Evolutionary conservation across 1,284 basidiomycete genomes (phyloP), one percentile per base, ranked within the genome.

Genomic region (Rhodotorula sp.): DNA sequence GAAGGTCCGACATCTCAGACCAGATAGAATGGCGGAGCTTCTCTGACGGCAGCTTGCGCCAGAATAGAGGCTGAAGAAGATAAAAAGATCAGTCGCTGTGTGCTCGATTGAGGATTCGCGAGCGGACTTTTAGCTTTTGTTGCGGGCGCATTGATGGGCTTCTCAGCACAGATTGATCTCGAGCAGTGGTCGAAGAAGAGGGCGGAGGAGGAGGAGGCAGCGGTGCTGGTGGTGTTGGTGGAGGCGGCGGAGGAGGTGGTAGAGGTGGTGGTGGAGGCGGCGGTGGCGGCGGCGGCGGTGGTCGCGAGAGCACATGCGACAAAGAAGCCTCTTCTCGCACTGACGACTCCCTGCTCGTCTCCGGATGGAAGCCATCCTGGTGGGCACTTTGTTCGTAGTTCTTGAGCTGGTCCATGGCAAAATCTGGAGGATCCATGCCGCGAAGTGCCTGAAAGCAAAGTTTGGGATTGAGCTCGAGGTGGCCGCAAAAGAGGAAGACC

Each of bases 41-140:
- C 80, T 84, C 79, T 10, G 80, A 80, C 12, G 85, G 82, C 14
- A 93, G 74, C 78, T 95, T 95, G 75, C 88, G 90, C 93, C 93
- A 95, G 80, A 93, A 93, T 81, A 95, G 92, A 0, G 92, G 90
- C 80, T 90, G 31, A 65, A n/a, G n/a, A 48, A 6, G 45, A 52
- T 3, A 48, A 26, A 19, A 28, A 0, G 21, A 16, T 54, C 58
- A 74, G 64, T 21, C 8, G 8, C 34, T 38, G 2, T 15, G 21
- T 4, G 15, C 47, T 19, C 3, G 23, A 5, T 31, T 2, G 10
- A 49, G 26, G 23, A n/a, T 12, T 5, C 3, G 3, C 8, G 26
- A 16, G 50, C 77, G 65, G 18, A 81, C 81, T 69, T 82, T 91
- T 64, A 93, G 81, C 70, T 88, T 87, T 54, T 26, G 59, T 19